Evolutionary conservation across 1,139 yeast species (phyloP).

Genomic region (Meyerozyma guilliermondii): DNA sequence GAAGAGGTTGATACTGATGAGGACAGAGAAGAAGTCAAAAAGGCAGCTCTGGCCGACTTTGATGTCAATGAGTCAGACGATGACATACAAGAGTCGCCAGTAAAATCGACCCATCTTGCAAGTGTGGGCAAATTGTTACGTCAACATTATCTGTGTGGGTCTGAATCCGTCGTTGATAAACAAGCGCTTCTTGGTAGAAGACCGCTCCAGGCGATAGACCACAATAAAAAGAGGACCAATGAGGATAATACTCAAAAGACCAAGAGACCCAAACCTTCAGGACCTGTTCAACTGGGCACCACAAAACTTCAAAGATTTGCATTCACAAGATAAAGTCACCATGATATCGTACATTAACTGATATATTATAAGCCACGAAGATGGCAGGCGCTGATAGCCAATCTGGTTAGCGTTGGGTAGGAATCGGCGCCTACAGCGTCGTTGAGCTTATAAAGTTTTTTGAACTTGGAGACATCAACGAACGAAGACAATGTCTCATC

Average conservation of each 20-base stretch:
- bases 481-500: constrained; percentile 21
- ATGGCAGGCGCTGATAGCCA: constrained; percentile 36
- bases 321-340: constrained; percentile 11
- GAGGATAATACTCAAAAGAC: not conserved
- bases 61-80: constrained; percentile 30
- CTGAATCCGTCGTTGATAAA: not conserved
- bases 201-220: not conserved
- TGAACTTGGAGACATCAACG: constrained; percentile 28
- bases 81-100: constrained; percentile 42
- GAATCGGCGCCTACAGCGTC: constrained; percentile 20
- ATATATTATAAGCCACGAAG: constrained; percentile 27
- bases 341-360: constrained; percentile 1
- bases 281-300: not conserved
- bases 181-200: not conserved
- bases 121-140: constrained; percentile 1
- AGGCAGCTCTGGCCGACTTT: constrained; percentile 6
- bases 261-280: not conserved
- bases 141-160: constrained; percentile 1
- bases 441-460: constrained; percentile 35
- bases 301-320: constrained; percentile 15
- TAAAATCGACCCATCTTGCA: constrained; percentile 13
- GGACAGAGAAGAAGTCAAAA: not conserved
- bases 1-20: constrained; percentile 2
- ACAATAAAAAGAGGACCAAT: not conserved
- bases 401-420: constrained; percentile 26